Percentiles rank a stretch among this genome's conserved stretches.
These are phyloP conservation scores for Saccharomycopsis crataegensis DNA, from an alignment of 1,139 yeast genomes.

Conservation along the genomic window DNA sequence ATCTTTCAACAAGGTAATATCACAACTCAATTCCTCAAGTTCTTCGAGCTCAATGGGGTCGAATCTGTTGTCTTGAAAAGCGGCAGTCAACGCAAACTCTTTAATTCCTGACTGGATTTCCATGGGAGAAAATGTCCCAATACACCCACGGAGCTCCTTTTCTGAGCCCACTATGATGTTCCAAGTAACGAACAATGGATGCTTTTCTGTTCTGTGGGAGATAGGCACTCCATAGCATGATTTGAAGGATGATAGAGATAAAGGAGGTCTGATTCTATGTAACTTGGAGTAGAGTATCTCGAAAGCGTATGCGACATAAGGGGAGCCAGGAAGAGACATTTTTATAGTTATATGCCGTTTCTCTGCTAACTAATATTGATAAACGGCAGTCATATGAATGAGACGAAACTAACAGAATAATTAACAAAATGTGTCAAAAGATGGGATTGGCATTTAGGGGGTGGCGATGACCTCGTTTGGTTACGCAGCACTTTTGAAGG, in stretches of 20 bases:
- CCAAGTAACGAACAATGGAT: constrained; percentile 88
- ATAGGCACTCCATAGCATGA: constrained; percentile 17
- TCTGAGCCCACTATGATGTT: constrained; percentile 33
- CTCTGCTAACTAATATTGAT: too few relatives aligned
- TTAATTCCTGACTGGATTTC: constrained; percentile 51
- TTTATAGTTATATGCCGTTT: too few relatives aligned
- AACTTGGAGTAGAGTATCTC: constrained; percentile 32
- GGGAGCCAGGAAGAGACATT: constrained; percentile 19
- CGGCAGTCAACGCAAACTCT: constrained; percentile 60
- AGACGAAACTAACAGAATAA: too few relatives aligned
- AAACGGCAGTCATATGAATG: too few relatives aligned
- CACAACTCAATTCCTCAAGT: constrained; percentile 39
- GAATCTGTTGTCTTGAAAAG: constrained; percentile 73
- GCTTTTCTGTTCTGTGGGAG: constrained; percentile 21
- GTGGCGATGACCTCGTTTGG: too few relatives aligned
- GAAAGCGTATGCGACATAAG: constrained; percentile 34
- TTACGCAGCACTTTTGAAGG: too few relatives aligned
- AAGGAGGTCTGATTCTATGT: constrained; percentile 22
- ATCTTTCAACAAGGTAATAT: constrained; percentile 59
- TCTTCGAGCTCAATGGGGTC: constrained; percentile 54
- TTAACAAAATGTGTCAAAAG: too few relatives aligned
- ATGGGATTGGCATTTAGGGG: too few relatives aligned
- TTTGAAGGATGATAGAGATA: constrained; percentile 22
- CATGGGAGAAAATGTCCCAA: constrained; percentile 65
- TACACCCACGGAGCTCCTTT: constrained; percentile 72